Base-by-base conservation (phyloP, 2,329 filamentous ascomycete genomes). In the Monosporascus sp. region DNA sequence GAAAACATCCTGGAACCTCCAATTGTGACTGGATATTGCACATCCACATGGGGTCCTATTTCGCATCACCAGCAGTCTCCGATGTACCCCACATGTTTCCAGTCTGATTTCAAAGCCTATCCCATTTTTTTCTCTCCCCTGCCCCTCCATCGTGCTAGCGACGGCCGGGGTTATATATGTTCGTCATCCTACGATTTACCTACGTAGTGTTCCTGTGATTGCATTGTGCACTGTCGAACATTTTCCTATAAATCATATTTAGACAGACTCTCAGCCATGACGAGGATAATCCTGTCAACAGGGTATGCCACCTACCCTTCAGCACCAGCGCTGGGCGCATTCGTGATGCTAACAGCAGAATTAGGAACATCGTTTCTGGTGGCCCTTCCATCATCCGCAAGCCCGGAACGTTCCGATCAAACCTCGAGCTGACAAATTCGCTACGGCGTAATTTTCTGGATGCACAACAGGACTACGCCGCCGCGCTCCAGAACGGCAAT, bases 371-470 rank as follows among this genome's bases (percentile, higher is more conserved):
- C 69, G 90, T 96, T 80, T 87, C 87, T 63, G 86, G 84, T 58
- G 89, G 89, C 53, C 88, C 89, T 53, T 90, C 91, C 48, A 87
- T 96, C 58, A 87, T 96, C 70, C 86, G 90, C 58, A 89, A 89
- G 65, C 84, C 87, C 17, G 81, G 86, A 55, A 82, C 84, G 60
- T 86, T 86, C 67, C 91, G 92, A 68, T 97, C 93, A 52, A 97
- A 97, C 69, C 86, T 92, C 63, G 94, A 99, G 72, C 83, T 99
- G 63, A 88, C 91, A 59, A 92, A 91, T 65, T 90, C 91, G 3
- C 82, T 99, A 19, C 88, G 89, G 63, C 84, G 86, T 66, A 96
- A 93, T 72, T 91, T 97, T 69, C 70, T 83, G 51, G 83, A 86
- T 31, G 87, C 88, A 40, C 87, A 91, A 68, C 76, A 86, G 65